Evolutionary conservation across 305 asterid species (phyloP).

Genomic region (Nicotiana rustica): DNA sequence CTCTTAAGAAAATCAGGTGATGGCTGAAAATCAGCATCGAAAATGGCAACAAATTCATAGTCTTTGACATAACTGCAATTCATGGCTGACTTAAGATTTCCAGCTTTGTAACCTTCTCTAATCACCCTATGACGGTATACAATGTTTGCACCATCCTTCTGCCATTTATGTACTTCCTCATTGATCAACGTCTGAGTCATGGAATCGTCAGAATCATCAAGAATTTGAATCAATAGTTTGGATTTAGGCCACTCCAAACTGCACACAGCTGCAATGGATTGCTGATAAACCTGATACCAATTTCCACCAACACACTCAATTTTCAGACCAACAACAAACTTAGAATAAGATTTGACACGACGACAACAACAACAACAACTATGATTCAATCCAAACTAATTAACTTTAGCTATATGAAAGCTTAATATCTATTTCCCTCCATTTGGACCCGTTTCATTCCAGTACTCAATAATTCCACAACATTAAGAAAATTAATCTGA

Average conservation of each 20-base stretch:
- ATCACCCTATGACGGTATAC: constrained; percentile 86
- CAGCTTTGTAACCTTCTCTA: constrained; percentile 95
- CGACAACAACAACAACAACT: not conserved
- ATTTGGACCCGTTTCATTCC: not conserved
- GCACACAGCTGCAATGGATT: constrained; percentile 88
- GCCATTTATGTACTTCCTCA: constrained; percentile 89
- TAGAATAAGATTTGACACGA: not conserved
- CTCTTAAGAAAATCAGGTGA: constrained; percentile 70
- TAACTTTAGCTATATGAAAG: not conserved
- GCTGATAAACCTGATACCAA: constrained; percentile 77
- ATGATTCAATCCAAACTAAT: not conserved
- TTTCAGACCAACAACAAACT: constrained; percentile 21
- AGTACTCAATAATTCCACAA: not conserved
- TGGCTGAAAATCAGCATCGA: constrained; percentile 94
- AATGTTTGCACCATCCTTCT: constrained; percentile 75
- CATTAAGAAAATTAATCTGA: not conserved
- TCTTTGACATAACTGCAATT: constrained; percentile 85
- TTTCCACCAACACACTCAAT: constrained; percentile 30
- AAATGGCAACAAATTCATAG: constrained; percentile 88
- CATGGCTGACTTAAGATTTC: constrained; percentile 95
- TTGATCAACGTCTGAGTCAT: constrained; percentile 61
- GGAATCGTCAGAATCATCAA: constrained; percentile 91
- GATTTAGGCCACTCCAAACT: constrained; percentile 86
- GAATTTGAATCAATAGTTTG: constrained; percentile 74
- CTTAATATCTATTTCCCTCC: not conserved